Conservation (phyloP, 495 filamentous ascomycete genomes). For the Chaetomium cochliodes region DNA sequence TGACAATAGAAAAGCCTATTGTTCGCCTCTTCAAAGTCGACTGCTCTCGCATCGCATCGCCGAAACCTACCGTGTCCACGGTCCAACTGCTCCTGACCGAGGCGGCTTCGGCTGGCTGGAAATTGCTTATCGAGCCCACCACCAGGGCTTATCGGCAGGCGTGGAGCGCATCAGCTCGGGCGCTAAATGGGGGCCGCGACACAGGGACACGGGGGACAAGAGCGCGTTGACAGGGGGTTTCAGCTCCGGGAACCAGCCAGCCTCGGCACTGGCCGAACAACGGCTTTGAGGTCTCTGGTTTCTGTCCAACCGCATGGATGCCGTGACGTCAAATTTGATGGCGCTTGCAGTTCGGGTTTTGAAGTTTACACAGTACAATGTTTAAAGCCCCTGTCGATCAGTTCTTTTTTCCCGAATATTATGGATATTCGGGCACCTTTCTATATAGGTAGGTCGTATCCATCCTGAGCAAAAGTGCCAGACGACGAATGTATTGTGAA, state of each 20-base stretch:
- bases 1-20: neutral
- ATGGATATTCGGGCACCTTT: no score
- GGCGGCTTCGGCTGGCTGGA: constrained; percentile 25
- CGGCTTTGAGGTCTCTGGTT: neutral
- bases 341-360: no score
- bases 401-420: no score
- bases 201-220: constrained; percentile 4
- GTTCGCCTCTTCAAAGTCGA: constrained; percentile 1
- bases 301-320: neutral
- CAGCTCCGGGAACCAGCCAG: constrained; percentile 9
- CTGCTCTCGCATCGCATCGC: constrained; percentile 20
- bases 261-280: constrained; percentile 17
- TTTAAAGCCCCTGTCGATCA: no score
- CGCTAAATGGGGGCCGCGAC: constrained; percentile 21
- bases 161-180: constrained; percentile 28
- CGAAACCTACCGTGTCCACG: no score
- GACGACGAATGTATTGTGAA: no score
- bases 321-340: no score
- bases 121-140: constrained; percentile 37
- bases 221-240: neutral
- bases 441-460: no score
- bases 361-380: no score
- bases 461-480: no score
- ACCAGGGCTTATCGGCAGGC: constrained; percentile 35
- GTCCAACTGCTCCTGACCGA: constrained; percentile 16